Percentiles rank a stretch among this genome's conserved stretches.
Conservation (phyloP, 108 stramenopile species). For the Schizochytrium sp. region DNA sequence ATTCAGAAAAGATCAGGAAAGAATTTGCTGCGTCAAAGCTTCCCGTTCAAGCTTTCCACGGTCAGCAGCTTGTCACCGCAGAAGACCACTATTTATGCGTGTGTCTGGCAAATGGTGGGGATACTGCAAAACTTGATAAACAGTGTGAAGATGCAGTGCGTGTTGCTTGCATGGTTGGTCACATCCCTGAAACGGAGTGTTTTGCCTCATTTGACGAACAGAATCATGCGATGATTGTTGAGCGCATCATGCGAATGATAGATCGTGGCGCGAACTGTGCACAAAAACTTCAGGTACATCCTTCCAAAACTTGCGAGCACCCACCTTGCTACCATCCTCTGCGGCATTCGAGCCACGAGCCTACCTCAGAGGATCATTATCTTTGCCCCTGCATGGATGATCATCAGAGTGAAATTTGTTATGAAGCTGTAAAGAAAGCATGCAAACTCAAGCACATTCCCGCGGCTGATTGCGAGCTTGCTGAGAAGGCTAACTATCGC, state of each 20-base stretch:
- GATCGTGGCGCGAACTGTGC: conserved; percentile 38
- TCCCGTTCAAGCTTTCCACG: conserved; percentile 30
- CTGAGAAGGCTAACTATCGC: background rate
- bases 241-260: conserved; percentile 41
- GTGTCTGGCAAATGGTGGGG: conserved; percentile 28
- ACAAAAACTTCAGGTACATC: conserved; percentile 19
- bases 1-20: background rate
- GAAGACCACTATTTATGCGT: conserved; percentile 59
- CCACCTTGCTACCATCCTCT: conserved; percentile 41
- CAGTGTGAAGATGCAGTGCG: conserved; percentile 55
- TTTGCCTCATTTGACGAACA: conserved; percentile 47
- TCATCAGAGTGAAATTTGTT: background rate
- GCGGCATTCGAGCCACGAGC: conserved; percentile 22
- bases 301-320: conserved; percentile 1
- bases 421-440: conserved; percentile 6
- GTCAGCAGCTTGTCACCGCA: conserved; percentile 51
- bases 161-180: conserved; percentile 57
- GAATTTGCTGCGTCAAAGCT: conserved; percentile 33
- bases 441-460: conserved; percentile 33
- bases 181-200: conserved; percentile 55
- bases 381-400: conserved; percentile 52
- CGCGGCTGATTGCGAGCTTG: conserved; percentile 23
- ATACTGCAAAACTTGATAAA: background rate
- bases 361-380: background rate
- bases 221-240: conserved; percentile 13